A percentile compares a stretch with the other conserved stretches of the same genome.
These are phyloP conservation scores for Turritis glabra DNA, from an alignment of 345 rosid species.

Conservation along the genomic window DNA sequence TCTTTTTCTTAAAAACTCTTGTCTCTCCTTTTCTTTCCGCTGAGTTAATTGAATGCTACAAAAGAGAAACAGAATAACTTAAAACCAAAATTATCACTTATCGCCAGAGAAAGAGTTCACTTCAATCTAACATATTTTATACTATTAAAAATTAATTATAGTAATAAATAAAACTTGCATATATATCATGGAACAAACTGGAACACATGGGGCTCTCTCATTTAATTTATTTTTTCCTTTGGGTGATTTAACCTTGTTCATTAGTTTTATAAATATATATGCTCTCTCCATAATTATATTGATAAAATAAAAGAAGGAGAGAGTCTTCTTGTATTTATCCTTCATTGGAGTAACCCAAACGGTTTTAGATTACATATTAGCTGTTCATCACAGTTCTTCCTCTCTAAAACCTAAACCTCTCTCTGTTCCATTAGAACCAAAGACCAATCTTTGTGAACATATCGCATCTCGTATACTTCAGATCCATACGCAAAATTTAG, in stretches of 20 bases:
- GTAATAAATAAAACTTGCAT: slow-evolving; percentile 13
- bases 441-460: slow-evolving; percentile 16
- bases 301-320: slow-evolving; percentile 7
- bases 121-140: slow-evolving; percentile 4
- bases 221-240: slow-evolving; percentile 14
- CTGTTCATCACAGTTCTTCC: slow-evolving; percentile 31
- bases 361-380: slow-evolving; percentile 38
- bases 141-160: neutral
- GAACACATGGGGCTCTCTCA: slow-evolving; percentile 24
- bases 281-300: slow-evolving; percentile 17
- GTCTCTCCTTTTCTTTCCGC: slow-evolving; percentile 33
- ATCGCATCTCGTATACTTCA: slow-evolving; percentile 16
- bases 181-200: slow-evolving; percentile 39
- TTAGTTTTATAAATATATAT: neutral
- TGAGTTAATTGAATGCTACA: slow-evolving; percentile 41
- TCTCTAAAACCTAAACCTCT: slow-evolving; percentile 17
- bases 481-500: slow-evolving; percentile 9
- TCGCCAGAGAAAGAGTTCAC: slow-evolving; percentile 34
- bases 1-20: slow-evolving; percentile 37
- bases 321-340: slow-evolving; percentile 33
- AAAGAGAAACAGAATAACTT: slow-evolving; percentile 40
- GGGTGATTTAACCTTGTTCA: slow-evolving; percentile 20
- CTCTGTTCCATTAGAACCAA: slow-evolving; percentile 24
- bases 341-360: slow-evolving; percentile 32
- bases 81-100: slow-evolving; percentile 42